Evolutionary conservation across 495 filamentous ascomycete genomes (phyloP).

Genomic region (Venustampulla echinocandica): DNA sequence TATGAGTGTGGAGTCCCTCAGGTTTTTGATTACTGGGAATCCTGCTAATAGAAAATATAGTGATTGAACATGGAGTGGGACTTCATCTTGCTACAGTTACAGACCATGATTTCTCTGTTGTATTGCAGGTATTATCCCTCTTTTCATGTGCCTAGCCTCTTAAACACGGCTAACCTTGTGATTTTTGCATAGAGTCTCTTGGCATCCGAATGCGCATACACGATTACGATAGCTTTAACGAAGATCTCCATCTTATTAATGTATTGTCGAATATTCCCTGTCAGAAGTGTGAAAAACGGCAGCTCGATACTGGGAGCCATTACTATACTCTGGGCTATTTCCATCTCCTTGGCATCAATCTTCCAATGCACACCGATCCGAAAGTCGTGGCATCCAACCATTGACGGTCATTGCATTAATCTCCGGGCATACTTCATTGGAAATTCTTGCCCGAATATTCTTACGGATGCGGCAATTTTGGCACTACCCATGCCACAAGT

Average conservation of each 20-base stretch:
- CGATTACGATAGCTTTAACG: neutral
- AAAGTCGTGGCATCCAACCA: conserved; percentile 23
- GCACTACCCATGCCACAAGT: conserved; percentile 30
- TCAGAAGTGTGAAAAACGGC: neutral
- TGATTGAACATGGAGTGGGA: too few species aligned
- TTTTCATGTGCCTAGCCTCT: too few species aligned
- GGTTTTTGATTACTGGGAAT: too few species aligned
- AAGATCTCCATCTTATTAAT: neutral
- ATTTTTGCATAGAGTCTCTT: neutral
- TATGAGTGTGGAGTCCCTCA: too few species aligned
- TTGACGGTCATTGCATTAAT: conserved; percentile 23
- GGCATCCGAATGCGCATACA: neutral
- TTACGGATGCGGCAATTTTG: conserved; percentile 34
- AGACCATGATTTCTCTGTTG: too few species aligned
- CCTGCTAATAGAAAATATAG: too few species aligned
- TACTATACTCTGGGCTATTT: neutral
- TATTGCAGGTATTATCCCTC: too few species aligned
- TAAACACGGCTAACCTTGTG: too few species aligned
- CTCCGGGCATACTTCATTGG: conserved; percentile 26
- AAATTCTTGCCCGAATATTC: conserved; percentile 35
- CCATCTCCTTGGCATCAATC: neutral
- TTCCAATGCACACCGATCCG: conserved; percentile 23
- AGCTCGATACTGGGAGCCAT: neutral
- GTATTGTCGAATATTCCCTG: neutral
- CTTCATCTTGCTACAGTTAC: too few species aligned